Evolutionary conservation across 495 filamentous ascomycete species (phyloP), one percentile per base, ranked within the genome.

Genomic region (Oleoguttula mirabilis): DNA sequence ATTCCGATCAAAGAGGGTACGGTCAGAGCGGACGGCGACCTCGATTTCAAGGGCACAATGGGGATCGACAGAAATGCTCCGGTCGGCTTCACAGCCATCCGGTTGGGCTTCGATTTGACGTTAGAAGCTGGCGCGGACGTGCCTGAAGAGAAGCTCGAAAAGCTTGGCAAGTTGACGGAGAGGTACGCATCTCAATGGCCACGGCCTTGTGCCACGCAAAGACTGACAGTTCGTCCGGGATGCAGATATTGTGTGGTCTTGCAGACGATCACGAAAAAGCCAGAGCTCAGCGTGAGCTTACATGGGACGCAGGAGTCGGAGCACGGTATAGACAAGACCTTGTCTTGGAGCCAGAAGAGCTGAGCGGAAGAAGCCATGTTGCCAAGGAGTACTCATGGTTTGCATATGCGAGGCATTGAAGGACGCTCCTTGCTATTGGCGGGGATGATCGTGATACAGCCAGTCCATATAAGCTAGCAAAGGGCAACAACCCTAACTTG

Each of bases 261-360:
- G 41, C 60, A 64, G 52, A 64, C 58, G 30, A 48, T 64, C 36
- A 41, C 48, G 22, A 54, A 55, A 23, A 60, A 58, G 47, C 60
- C 60, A 21, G 28, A 59, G 35, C 16, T 60, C 12, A 50, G 32
- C n/a, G 55, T 60, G 1, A 48, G 45, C 12, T 32, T 60, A 37
- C 30, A 25, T 4, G 57, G 55, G 23, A 52, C 39, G 12, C 27
- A 36, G 30, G 28, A 94, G 75, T 63, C 87, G 87, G 32, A 75
- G 66, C 22, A 87, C 66, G 8, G 87, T 79, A 64, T 92, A 74
- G 15, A 83, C 68, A 6, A 84, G 81, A 22, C 93, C 73, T 33
- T 47, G 31, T 36, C 21, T 27, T 60, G 55, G 57, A 36, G 43
- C 3, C 47, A 54, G 45, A 52, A 50, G 47, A 32, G 15, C n/a